Conservation (phyloP, 768 basidiomycete species). For the Rhodosporidiobolus odoratus region DNA sequence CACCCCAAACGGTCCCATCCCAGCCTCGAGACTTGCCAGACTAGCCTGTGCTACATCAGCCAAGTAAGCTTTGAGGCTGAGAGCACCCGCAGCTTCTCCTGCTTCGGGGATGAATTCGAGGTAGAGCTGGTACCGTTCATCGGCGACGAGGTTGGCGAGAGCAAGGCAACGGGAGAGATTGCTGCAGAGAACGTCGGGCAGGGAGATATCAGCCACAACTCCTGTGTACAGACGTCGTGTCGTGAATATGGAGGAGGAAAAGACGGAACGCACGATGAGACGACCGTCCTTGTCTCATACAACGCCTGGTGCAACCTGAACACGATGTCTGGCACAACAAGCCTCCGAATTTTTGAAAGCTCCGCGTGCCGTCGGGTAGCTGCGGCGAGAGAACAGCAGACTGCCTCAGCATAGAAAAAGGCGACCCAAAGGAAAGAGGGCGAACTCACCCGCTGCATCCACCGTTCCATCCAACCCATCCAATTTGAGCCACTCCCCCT, state of each 20-base stretch:
- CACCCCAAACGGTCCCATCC: conserved; percentile 1
- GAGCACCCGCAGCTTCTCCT: conserved; percentile 50
- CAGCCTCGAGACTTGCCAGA: conserved; percentile 49
- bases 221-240: too few relatives aligned
- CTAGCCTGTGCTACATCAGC: conserved; percentile 65
- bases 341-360: conserved; percentile 73
- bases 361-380: conserved; percentile 60
- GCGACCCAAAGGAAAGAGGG: neutral
- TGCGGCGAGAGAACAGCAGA: conserved; percentile 25
- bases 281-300: conserved; percentile 57
- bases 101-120: conserved; percentile 63
- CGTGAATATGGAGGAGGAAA: neutral
- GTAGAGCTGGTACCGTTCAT: conserved; percentile 77
- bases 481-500: conserved; percentile 42
- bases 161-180: conserved; percentile 69
- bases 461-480: conserved; percentile 21
- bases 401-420: neutral
- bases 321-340: conserved; percentile 84
- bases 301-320: conserved; percentile 74
- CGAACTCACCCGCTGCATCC: conserved; percentile 21
- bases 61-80: conserved; percentile 65
- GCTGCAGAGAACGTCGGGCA: conserved; percentile 48
- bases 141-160: conserved; percentile 77
- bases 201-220: neutral
- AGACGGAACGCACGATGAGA: conserved; percentile 54